Evolutionary conservation across 176 grass and related monocot species (phyloP).

Genomic region (Chrysopogon serrulatus): DNA sequence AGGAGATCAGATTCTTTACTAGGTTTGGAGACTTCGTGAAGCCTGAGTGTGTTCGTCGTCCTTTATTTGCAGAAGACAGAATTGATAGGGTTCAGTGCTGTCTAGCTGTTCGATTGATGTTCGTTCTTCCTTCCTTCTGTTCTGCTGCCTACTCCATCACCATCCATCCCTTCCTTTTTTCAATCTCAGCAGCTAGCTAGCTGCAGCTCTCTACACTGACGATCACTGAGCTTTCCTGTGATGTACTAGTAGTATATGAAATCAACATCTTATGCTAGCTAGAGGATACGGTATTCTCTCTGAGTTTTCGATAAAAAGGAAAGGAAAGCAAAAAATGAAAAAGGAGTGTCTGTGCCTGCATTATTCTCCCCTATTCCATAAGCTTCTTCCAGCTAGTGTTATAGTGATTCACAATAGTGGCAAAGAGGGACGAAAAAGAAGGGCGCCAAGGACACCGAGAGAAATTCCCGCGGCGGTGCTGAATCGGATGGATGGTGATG

Average conservation of each 20-base stretch:
- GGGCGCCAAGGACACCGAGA: conserved; percentile 8
- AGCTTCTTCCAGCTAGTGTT: conserved; percentile 20
- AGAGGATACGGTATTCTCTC: neutral
- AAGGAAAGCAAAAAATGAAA: neutral
- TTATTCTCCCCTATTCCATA: conserved; percentile 35
- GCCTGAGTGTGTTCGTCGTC: neutral
- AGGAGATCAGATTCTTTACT: conserved; percentile 35
- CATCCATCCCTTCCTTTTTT: conserved; percentile 12
- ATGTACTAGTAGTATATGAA: neutral
- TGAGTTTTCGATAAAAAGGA: neutral
- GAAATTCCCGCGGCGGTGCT: conserved; percentile 15
- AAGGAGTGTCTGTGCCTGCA: neutral
- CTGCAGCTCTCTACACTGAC: neutral
- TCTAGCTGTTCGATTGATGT: conserved; percentile 32
- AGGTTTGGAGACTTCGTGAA: conserved; percentile 15
- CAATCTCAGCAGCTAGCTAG: neutral
- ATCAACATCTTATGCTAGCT: neutral
- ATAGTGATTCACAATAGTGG: conserved; percentile 14
- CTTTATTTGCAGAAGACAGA: conserved; percentile 19
- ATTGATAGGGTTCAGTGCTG: neutral
- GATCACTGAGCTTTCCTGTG: neutral
- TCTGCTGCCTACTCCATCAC: neutral
- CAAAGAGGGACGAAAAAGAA: conserved; percentile 33
- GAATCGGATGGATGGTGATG: conserved; percentile 22
- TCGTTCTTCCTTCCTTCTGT: neutral